Evolutionary conservation across 2,329 filamentous ascomycete genomes (phyloP).

Genomic region (Aspergillus sergii): DNA sequence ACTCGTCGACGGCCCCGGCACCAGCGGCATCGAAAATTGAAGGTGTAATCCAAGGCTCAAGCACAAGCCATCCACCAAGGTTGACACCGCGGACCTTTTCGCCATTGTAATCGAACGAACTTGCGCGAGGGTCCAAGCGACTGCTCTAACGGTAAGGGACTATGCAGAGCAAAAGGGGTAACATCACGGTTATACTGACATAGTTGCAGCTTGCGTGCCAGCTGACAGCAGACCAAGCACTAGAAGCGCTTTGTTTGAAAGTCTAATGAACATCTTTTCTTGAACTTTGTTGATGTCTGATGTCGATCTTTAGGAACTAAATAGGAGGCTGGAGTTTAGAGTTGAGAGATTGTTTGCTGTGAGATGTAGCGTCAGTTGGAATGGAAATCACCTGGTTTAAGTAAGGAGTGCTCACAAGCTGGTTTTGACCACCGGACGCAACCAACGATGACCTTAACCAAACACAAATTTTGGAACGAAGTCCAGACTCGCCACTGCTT

Average conservation of each 20-base stretch:
- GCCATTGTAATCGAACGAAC: slow-evolving; percentile 56
- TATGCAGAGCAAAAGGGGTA: not conserved
- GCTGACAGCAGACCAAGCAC: slow-evolving; percentile 29
- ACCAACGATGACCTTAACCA: slow-evolving; percentile 7
- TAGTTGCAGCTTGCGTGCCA: slow-evolving; percentile 25
- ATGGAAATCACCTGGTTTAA: slow-evolving; percentile 36
- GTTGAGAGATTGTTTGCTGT: slow-evolving; percentile 21
- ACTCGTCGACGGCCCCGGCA: slow-evolving; percentile 60
- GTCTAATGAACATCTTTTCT: slow-evolving; percentile 27
- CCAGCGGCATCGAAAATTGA: slow-evolving; percentile 58
- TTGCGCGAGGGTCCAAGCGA: slow-evolving; percentile 27
- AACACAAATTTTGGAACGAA: not conserved
- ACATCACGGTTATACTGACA: slow-evolving; percentile 27
- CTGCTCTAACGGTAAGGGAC: slow-evolving; percentile 21
- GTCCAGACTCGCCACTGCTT: slow-evolving; percentile 4
- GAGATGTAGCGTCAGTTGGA: slow-evolving; percentile 23
- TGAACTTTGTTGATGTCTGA: slow-evolving; percentile 11
- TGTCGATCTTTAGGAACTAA: slow-evolving; percentile 15
- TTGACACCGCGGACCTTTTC: slow-evolving; percentile 66
- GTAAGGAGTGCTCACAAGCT: slow-evolving; percentile 24
- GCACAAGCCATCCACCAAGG: slow-evolving; percentile 65
- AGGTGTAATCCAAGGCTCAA: slow-evolving; percentile 67
- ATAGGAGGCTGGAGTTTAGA: slow-evolving; percentile 23
- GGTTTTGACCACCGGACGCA: slow-evolving; percentile 22
- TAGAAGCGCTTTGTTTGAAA: slow-evolving; percentile 29